Conservation (phyloP, 2,329 filamentous ascomycete genomes). For the Phaeosphaeria sp. region DNA sequence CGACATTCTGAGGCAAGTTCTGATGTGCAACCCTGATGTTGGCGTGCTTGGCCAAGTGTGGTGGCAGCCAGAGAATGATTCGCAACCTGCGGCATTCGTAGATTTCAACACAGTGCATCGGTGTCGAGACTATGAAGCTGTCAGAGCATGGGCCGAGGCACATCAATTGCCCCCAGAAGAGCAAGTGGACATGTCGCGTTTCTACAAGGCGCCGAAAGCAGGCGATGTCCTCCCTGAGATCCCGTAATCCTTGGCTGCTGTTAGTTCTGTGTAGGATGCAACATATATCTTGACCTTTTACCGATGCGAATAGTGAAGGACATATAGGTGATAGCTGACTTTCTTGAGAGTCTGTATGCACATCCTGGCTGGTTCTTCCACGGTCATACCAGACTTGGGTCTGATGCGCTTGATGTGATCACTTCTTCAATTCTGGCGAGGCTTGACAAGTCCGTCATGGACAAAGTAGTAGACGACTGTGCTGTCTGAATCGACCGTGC, state of each 20-base stretch:
- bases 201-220: slow-evolving; percentile 50
- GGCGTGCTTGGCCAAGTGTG: slow-evolving; percentile 68
- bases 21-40: slow-evolving; percentile 69
- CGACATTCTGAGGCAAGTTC: slow-evolving; percentile 66
- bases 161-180: slow-evolving; percentile 56
- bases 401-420: not conserved
- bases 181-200: slow-evolving; percentile 51
- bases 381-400: no score
- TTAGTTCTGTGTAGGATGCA: slow-evolving; percentile 7
- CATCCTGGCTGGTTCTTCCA: no score
- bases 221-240: slow-evolving; percentile 40
- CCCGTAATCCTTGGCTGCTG: slow-evolving; percentile 24
- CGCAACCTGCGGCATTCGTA: slow-evolving; percentile 61
- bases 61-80: slow-evolving; percentile 52
- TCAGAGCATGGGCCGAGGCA: slow-evolving; percentile 61
- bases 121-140: slow-evolving; percentile 64
- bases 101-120: slow-evolving; percentile 68
- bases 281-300: not conserved
- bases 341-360: not conserved
- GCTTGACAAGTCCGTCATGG: slow-evolving; percentile 87
- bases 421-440: slow-evolving; percentile 73
- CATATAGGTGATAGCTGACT: not conserved
- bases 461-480: slow-evolving; percentile 85
- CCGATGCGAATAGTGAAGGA: not conserved
- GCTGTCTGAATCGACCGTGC: slow-evolving; percentile 78